phyloP scores from a whole-genome alignment of 768 basidiomycete species.

The Rubroboletus pulcherrimus region DNA sequence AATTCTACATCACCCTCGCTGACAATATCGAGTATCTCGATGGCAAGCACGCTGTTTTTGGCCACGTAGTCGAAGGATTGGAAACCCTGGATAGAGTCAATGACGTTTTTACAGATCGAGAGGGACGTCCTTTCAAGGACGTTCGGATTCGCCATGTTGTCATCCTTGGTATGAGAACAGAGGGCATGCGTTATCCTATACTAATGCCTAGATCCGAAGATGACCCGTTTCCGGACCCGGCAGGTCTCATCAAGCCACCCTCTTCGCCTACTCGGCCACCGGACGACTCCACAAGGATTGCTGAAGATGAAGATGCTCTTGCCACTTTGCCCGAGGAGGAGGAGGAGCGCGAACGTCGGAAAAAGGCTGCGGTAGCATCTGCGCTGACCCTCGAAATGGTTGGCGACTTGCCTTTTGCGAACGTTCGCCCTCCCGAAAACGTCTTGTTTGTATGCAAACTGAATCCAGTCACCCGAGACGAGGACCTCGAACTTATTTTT shows the following conservation, averaged over 20 bases:
- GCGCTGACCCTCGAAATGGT: slow-evolving; percentile 99
- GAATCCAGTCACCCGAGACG: slow-evolving; percentile 91
- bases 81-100: slow-evolving; percentile 92
- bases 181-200: background rate
- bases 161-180: slow-evolving; percentile 63
- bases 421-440: slow-evolving; percentile 96
- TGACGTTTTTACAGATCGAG: slow-evolving; percentile 84
- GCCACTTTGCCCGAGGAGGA: slow-evolving; percentile 83
- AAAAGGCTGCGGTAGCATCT: slow-evolving; percentile 86
- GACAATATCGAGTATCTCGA: slow-evolving; percentile 95
- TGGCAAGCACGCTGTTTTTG: slow-evolving; percentile 91
- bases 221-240: slow-evolving; percentile 92
- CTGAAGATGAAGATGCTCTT: slow-evolving; percentile 90
- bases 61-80: slow-evolving; percentile 90
- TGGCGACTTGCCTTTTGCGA: slow-evolving; percentile 96
- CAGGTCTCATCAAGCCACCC: slow-evolving; percentile 66
- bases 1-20: slow-evolving; percentile 93
- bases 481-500: slow-evolving; percentile 96
- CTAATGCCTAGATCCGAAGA: slow-evolving; percentile 44
- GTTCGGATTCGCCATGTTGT: slow-evolving; percentile 94
- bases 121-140: slow-evolving; percentile 90
- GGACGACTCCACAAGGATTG: slow-evolving; percentile 85
- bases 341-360: slow-evolving; percentile 73
- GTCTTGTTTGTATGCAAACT: slow-evolving; percentile 98
- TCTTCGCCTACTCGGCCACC: slow-evolving; percentile 76